phyloP scores from a whole-genome alignment of 495 filamentous ascomycete species.

The Pyronema omphalodes region DNA sequence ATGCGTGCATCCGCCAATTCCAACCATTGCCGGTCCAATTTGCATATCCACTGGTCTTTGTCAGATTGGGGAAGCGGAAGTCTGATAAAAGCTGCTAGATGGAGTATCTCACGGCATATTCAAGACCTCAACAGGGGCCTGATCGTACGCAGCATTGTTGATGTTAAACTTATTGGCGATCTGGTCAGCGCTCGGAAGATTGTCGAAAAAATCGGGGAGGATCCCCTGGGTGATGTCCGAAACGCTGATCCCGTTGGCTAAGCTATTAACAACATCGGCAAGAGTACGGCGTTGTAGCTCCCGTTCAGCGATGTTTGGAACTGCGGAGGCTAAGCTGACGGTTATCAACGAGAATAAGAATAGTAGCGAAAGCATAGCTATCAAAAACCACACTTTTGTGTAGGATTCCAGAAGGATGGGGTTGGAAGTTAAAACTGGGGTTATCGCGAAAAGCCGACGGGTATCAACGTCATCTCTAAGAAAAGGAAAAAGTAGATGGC shows the following conservation, averaged over 20 bases:
- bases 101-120: slow-evolving; percentile 39
- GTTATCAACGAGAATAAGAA: too few relatives aligned
- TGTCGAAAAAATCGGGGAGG: slow-evolving; percentile 14
- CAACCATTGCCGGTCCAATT: slow-evolving; percentile 63
- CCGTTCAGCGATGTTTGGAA: neutral
- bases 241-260: neutral
- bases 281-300: neutral
- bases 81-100: neutral
- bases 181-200: slow-evolving; percentile 3
- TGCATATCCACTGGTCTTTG: slow-evolving; percentile 39
- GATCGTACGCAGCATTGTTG: slow-evolving; percentile 34
- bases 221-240: slow-evolving; percentile 8
- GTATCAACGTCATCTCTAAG: too few relatives aligned
- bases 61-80: neutral
- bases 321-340: too few relatives aligned
- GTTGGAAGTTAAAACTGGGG: too few relatives aligned
- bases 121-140: slow-evolving; percentile 48
- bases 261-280: neutral
- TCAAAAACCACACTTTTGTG: too few relatives aligned
- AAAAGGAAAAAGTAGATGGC: too few relatives aligned
- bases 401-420: too few relatives aligned
- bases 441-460: too few relatives aligned
- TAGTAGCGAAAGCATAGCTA: too few relatives aligned
- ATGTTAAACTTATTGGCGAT: slow-evolving; percentile 37
- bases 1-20: slow-evolving; percentile 60